Conservation (phyloP, 805 yeast species). For the Lipomyces lipofer region DNA sequence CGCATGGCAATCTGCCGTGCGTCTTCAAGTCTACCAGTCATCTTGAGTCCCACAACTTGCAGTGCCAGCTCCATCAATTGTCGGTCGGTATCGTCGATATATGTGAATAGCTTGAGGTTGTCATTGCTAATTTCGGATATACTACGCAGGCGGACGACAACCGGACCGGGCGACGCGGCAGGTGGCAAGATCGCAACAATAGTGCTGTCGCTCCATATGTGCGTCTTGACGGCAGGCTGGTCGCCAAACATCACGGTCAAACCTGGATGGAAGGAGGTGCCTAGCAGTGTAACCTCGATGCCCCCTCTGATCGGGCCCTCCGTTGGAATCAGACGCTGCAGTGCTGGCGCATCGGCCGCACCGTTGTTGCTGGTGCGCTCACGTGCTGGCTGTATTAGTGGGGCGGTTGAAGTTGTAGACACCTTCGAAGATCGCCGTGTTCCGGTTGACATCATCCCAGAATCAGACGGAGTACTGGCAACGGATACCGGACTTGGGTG, state of each 20-base stretch:
- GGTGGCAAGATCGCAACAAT: slow-evolving; percentile 94
- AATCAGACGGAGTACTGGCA: slow-evolving; percentile 22
- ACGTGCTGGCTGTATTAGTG: neutral
- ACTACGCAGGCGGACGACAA: slow-evolving; percentile 76
- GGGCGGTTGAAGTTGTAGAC: neutral
- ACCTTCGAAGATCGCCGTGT: neutral
- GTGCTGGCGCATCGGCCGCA: slow-evolving; percentile 47
- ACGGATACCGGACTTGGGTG: slow-evolving; percentile 19
- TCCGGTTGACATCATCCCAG: neutral
- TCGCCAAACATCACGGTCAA: slow-evolving; percentile 82
- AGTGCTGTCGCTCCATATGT: slow-evolving; percentile 94
- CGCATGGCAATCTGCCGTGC: slow-evolving; percentile 91
- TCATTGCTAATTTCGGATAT: slow-evolving; percentile 35
- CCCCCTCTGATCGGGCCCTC: slow-evolving; percentile 98
- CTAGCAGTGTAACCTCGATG: slow-evolving; percentile 87
- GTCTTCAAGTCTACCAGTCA: slow-evolving; percentile 94
- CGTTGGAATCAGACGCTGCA: slow-evolving; percentile 89
- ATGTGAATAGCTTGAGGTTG: slow-evolving; percentile 69
- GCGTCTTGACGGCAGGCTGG: slow-evolving; percentile 58
- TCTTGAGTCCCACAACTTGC: slow-evolving; percentile 93
- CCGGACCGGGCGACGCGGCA: slow-evolving; percentile 85
- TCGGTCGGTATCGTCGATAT: slow-evolving; percentile 91
- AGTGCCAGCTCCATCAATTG: slow-evolving; percentile 92
- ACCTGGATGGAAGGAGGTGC: slow-evolving; percentile 82
- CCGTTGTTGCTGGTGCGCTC: neutral